Base-by-base conservation (phyloP, 192 early-diverging fungal species). In the Podila epicladia region DNA sequence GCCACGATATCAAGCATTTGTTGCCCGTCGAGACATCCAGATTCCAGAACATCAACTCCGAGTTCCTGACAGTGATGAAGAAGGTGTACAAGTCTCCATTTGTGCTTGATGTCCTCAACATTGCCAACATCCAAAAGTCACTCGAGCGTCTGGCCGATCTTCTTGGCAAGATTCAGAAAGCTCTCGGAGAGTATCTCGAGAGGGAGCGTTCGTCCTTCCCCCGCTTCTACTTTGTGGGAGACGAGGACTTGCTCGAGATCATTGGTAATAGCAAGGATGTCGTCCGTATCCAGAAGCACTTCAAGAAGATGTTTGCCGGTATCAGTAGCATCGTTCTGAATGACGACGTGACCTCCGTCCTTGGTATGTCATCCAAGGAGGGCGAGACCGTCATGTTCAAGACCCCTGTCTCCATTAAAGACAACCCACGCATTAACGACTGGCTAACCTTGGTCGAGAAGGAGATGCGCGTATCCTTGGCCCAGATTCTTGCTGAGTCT, bases 241-340 rank as follows among this genome's bases (percentile, higher is more conserved):
- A 99, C 77, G 98, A 99, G 85, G 98, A 99, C 86, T 75, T 99
- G 85, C 92, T 99, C n/a, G 97, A 99, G 87, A 98, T 99, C 67
- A 96, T 99, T 69, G 98, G 98, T 75, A 99, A 99, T 82, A 91
- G 93, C 75, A 97, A 98, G 82, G 97, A 99, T 72, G 91, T 99
- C 58, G 77, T 90, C 24, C 92, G 97, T 48, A 97, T 99, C 71
- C 97, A 99, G 77, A 98, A 98, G 75, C 98, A 99, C 82, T 92
- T 99, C 85, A 97, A 96, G 82, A 99, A 99, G 87, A 99, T 99
- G 97, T 99, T 99, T 93, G 96, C 97, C 13, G 98, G 97, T 50
- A 91, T 99, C 60, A 86, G 92, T 12, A 92, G 89, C 50, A 91
- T 99, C 37, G 72, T 94, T n/a, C 84, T 98, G 29, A 89, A 86